Percentiles rank a stretch among this genome's conserved stretches.
Conservation (phyloP, 2,329 filamentous ascomycete genomes). For the Ascomycota sp. region DNA sequence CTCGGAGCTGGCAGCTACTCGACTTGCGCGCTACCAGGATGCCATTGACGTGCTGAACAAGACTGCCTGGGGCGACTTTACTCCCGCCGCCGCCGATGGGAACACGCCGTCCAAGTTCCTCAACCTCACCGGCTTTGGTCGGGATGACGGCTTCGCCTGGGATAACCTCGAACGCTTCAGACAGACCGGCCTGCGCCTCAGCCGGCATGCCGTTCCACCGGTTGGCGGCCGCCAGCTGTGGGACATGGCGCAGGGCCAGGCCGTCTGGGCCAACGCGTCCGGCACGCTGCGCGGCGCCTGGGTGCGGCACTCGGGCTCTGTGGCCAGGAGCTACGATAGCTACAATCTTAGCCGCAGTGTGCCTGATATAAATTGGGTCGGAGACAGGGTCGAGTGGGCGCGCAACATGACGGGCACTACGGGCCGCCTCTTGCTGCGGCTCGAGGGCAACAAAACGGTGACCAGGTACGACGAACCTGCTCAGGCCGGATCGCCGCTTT, state of each 20-base stretch:
- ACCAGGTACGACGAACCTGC: conserved; percentile 21
- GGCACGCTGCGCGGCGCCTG: conserved; percentile 61
- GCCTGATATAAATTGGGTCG: conserved; percentile 45
- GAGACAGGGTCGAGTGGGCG: conserved; percentile 38
- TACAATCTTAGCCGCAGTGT: conserved; percentile 46
- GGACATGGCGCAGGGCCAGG: conserved; percentile 16
- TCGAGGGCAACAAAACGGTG: conserved; percentile 35
- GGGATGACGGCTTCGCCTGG: conserved; percentile 62
- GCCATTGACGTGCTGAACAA: conserved; percentile 32
- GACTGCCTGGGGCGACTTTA: conserved; percentile 40
- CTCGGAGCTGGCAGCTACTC: conserved; percentile 18
- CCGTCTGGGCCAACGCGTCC: conserved; percentile 59
- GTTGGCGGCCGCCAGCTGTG: conserved; percentile 20
- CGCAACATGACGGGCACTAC: conserved; percentile 60
- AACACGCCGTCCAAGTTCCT: conserved; percentile 22
- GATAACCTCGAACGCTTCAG: conserved; percentile 47
- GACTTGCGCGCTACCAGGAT: conserved; percentile 29
- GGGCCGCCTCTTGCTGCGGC: conserved; percentile 47
- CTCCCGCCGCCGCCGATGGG: conserved; percentile 13
- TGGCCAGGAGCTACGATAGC: conserved; percentile 22
- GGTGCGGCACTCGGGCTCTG: conserved; percentile 35
- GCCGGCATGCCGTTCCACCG: conserved; percentile 26
- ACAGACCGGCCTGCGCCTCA: conserved; percentile 41
- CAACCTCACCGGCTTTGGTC: conserved; percentile 59
- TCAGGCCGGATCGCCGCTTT: conserved; percentile 12